Percentiles rank a stretch among this genome's conserved stretches.
Conservation (phyloP, 164 flowering plant species). For the Litsea cubeba region DNA sequence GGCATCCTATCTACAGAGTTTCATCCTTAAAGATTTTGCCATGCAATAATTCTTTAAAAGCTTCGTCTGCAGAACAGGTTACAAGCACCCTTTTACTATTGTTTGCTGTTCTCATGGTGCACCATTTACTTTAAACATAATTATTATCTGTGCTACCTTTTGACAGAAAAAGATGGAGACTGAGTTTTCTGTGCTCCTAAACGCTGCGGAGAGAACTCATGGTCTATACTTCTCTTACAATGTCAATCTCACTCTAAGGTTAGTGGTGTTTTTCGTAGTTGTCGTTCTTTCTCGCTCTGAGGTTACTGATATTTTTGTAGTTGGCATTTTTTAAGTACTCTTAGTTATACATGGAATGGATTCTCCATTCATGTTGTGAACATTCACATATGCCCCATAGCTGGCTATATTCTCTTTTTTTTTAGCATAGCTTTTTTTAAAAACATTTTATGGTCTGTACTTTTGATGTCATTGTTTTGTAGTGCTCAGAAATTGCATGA, state of each 20-base stretch:
- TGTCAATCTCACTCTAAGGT: conserved; percentile 84
- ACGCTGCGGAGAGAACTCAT: conserved; percentile 72
- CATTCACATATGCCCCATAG: background rate
- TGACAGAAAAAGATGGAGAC: conserved; percentile 90
- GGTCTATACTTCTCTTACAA: conserved; percentile 95
- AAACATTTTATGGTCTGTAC: background rate
- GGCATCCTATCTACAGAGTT: conserved; percentile 77
- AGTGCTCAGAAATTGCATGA: conserved; percentile 80
- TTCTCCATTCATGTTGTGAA: background rate
- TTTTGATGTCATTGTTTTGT: conserved; percentile 16
- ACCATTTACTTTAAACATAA: conserved; percentile 4
- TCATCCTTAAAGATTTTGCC: conserved; percentile 72
- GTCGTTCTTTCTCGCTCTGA: background rate
- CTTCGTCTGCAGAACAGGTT: conserved; percentile 76
- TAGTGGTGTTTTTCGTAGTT: conserved; percentile 4
- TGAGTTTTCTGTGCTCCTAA: conserved; percentile 69
- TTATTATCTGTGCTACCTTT: conserved; percentile 7
- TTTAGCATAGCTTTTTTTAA: background rate
- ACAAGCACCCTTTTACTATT: background rate
- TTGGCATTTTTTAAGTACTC: background rate
- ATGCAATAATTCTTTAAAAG: conserved; percentile 69
- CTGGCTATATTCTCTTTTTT: background rate
- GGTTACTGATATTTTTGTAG: too few species aligned
- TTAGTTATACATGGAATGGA: background rate
- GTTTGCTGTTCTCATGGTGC: background rate